Evolutionary conservation across 805 yeast species (phyloP).

Genomic region (Sugiyamaella valdiviana): DNA sequence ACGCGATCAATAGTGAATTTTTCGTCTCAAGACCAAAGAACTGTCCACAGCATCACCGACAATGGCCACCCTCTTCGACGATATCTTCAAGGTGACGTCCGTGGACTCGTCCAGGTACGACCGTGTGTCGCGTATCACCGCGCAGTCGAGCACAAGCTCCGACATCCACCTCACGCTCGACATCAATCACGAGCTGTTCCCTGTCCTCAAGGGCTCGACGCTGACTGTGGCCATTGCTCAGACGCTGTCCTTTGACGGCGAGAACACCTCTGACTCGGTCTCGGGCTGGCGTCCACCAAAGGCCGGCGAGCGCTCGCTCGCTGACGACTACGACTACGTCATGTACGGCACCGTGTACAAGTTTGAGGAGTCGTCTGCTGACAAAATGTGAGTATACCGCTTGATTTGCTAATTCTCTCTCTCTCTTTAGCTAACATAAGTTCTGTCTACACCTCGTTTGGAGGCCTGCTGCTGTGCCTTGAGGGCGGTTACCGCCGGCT

Average conservation of each 20-base stretch:
- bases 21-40: neutral
- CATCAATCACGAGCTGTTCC: constrained; percentile 86
- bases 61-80: constrained; percentile 81
- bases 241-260: constrained; percentile 51
- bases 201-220: constrained; percentile 68
- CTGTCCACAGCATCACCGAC: neutral
- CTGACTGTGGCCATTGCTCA: constrained; percentile 84
- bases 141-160: constrained; percentile 72
- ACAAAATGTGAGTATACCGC: constrained; percentile 35
- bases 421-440: no score
- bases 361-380: constrained; percentile 77
- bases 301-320: constrained; percentile 75
- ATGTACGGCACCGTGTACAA: constrained; percentile 98
- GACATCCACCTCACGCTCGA: constrained; percentile 83
- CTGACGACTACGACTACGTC: constrained; percentile 96
- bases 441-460: constrained; percentile 90
- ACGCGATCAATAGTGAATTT: neutral
- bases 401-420: no score
- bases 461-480: constrained; percentile 86
- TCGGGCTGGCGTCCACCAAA: constrained; percentile 82
- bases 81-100: constrained; percentile 77
- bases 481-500: constrained; percentile 93
- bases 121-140: constrained; percentile 84
- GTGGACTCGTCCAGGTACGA: constrained; percentile 87
- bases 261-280: constrained; percentile 39